These are phyloP conservation scores for Monosporascus sp. DNA, from an alignment of 2,329 filamentous ascomycete species.

Conservation along the genomic window DNA sequence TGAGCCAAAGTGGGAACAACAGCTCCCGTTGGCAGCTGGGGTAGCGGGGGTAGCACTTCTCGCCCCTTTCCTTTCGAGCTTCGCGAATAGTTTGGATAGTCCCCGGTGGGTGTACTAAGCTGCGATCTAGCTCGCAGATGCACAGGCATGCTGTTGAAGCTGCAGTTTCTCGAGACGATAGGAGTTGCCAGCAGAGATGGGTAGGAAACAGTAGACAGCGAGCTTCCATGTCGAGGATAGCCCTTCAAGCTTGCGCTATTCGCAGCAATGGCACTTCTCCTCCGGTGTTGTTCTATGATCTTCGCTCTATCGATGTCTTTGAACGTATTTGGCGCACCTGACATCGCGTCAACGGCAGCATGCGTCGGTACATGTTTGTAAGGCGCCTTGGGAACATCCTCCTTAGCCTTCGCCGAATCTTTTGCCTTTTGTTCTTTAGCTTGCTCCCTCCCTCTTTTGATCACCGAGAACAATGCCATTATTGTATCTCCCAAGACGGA, in stretches of 20 bases:
- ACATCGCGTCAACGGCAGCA: constrained; percentile 53
- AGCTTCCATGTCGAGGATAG: constrained; percentile 42
- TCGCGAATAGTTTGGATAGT: constrained; percentile 12
- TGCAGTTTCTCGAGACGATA: constrained; percentile 36
- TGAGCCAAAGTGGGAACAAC: constrained; percentile 12
- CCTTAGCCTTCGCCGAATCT: constrained; percentile 41
- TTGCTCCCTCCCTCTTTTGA: constrained; percentile 48
- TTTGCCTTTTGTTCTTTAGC: constrained; percentile 50
- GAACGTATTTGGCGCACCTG: constrained; percentile 48
- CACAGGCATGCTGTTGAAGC: constrained; percentile 34
- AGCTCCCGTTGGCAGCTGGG: constrained; percentile 5
- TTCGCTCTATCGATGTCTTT: constrained; percentile 40
- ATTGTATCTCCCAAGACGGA: not conserved
- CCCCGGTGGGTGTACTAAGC: constrained; percentile 10
- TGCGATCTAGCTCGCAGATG: constrained; percentile 15
- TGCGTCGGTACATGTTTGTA: constrained; percentile 60
- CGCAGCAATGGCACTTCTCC: constrained; percentile 43
- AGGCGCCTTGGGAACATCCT: constrained; percentile 35
- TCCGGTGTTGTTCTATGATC: constrained; percentile 46
- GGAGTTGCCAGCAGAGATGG: constrained; percentile 36
- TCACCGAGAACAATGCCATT: constrained; percentile 55
- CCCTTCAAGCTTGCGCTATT: constrained; percentile 26
- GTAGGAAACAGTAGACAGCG: constrained; percentile 42
- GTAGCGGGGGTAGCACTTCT: constrained; percentile 11
- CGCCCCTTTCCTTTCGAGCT: constrained; percentile 22